Percentiles rank a stretch among this genome's conserved stretches.
These are phyloP conservation scores for Pseudohalonectria lignicola DNA, from an alignment of 2,329 filamentous ascomycete genomes.

Conservation along the genomic window DNA sequence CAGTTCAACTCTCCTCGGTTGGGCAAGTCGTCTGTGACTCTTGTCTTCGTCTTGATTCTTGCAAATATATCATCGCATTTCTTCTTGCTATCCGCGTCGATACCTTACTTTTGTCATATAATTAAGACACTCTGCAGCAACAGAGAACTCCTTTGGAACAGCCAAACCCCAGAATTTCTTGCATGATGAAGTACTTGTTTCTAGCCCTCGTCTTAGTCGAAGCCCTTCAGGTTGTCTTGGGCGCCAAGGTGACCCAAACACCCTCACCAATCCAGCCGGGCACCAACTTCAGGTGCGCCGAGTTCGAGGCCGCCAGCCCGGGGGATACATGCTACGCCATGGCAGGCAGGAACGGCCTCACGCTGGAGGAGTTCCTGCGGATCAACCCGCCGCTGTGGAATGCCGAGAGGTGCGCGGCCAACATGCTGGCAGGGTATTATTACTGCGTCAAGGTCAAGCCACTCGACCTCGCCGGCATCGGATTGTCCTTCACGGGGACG, in stretches of 20 bases:
- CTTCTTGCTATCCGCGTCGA: neutral
- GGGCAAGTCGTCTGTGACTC: no score
- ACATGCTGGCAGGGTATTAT: neutral
- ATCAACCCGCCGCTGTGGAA: constrained; percentile 1
- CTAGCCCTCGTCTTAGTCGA: neutral
- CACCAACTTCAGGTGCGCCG: neutral
- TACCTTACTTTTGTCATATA: neutral
- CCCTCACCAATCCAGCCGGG: neutral
- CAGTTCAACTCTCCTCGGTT: no score
- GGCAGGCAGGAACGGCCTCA: neutral
- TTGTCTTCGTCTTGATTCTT: no score
- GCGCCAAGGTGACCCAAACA: neutral
- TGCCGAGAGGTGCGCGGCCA: neutral
- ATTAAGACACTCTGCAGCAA: neutral
- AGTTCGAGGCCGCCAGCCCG: neutral
- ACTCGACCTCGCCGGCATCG: no score
- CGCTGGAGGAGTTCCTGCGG: neutral
- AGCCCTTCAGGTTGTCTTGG: neutral
- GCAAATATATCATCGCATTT: no score
- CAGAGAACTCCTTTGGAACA: neutral
- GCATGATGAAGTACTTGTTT: neutral
- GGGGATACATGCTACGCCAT: constrained; percentile 1
- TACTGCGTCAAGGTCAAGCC: no score
- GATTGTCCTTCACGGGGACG: no score
- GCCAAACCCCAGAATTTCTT: neutral